phyloP scores from a whole-genome alignment of 2,329 filamentous ascomycete species.

The Taxawa tesnikishii region DNA sequence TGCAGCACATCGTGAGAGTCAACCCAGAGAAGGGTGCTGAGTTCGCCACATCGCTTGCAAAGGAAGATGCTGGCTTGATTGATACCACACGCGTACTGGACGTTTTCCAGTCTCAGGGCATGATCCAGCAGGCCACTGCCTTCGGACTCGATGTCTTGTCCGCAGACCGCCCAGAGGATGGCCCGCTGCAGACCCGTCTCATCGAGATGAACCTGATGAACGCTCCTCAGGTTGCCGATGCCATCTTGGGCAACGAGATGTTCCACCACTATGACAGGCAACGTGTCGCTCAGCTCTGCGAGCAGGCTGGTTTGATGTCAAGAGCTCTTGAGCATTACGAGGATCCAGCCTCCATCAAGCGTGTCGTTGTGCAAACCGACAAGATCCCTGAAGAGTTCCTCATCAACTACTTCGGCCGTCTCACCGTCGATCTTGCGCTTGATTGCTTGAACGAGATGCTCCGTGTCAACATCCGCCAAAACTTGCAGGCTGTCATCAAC shows the following conservation, averaged over 20 bases:
- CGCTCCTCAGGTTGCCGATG: slow-evolving; percentile 93
- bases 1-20: slow-evolving; percentile 83
- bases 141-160: slow-evolving; percentile 93
- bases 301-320: slow-evolving; percentile 67
- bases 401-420: slow-evolving; percentile 80
- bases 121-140: slow-evolving; percentile 96
- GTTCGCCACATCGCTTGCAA: slow-evolving; percentile 85
- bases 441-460: slow-evolving; percentile 96
- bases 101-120: slow-evolving; percentile 94
- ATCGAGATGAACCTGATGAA: slow-evolving; percentile 97
- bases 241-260: slow-evolving; percentile 96
- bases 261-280: slow-evolving; percentile 93
- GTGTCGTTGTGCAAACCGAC: slow-evolving; percentile 72
- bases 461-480: slow-evolving; percentile 91
- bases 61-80: slow-evolving; percentile 75
- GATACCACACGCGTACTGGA: slow-evolving; percentile 93
- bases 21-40: slow-evolving; percentile 91
- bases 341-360: slow-evolving; percentile 80
- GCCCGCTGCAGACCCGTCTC: slow-evolving; percentile 81
- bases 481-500: slow-evolving; percentile 86
- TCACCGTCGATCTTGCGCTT: slow-evolving; percentile 89
- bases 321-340: slow-evolving; percentile 85
- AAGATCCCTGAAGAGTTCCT: slow-evolving; percentile 88
- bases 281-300: slow-evolving; percentile 80
- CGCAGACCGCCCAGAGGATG: slow-evolving; percentile 89